phyloP scores from a whole-genome alignment of 345 rosid species.

The Moricandia moricandioides region DNA sequence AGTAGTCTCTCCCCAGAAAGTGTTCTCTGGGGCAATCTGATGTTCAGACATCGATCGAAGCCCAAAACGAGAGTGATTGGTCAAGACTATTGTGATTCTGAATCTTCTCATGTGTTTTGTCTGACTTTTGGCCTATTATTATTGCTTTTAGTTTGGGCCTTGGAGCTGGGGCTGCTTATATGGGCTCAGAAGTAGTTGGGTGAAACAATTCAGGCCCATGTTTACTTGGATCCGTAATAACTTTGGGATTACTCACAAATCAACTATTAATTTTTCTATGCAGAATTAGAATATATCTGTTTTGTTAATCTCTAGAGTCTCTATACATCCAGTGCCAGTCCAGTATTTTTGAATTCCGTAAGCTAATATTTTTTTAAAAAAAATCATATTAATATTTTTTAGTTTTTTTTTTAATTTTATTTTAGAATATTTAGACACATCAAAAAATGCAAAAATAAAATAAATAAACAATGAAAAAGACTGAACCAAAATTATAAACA shows the following conservation, averaged over 20 bases:
- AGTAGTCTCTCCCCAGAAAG: too few relatives aligned
- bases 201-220: not conserved
- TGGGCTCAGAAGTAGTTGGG: not conserved
- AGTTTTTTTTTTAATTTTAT: too few relatives aligned
- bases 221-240: not conserved
- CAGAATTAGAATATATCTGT: not conserved
- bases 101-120: not conserved
- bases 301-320: not conserved
- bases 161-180: not conserved
- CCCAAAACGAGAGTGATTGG: not conserved
- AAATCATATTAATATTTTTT: too few relatives aligned
- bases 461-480: too few relatives aligned
- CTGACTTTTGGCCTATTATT: not conserved
- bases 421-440: too few relatives aligned
- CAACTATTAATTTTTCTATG: not conserved
- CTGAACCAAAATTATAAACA: too few relatives aligned
- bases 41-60: constrained; percentile 28
- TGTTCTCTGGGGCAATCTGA: constrained; percentile 19
- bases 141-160: not conserved
- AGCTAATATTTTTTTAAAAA: too few relatives aligned
- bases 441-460: too few relatives aligned
- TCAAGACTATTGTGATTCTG: too few relatives aligned
- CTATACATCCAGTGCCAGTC: too few relatives aligned
- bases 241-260: not conserved
- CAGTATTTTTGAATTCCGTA: too few relatives aligned